These are phyloP conservation scores for Penicillium sp. DNA, from an alignment of 2,329 filamentous ascomycete species.

Conservation along the genomic window DNA sequence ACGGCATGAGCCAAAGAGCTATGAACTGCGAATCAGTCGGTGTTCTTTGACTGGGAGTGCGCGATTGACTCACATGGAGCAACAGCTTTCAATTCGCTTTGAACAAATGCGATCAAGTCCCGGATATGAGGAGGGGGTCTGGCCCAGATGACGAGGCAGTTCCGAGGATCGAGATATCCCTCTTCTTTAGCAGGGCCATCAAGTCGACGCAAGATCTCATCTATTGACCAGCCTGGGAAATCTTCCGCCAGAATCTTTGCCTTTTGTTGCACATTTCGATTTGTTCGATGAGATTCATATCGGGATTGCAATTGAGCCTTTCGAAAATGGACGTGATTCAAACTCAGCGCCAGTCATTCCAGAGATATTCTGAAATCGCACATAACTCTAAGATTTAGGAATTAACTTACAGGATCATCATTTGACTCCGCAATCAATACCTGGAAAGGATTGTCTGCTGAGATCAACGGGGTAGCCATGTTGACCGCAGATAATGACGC, in stretches of 20 bases:
- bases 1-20: slow-evolving; percentile 86
- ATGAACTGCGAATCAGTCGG: background rate
- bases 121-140: slow-evolving; percentile 72
- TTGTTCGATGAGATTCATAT: slow-evolving; percentile 72
- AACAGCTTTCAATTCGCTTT: slow-evolving; percentile 63
- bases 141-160: slow-evolving; percentile 87
- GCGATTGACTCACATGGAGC: slow-evolving; percentile 67
- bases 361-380: no score
- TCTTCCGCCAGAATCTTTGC: slow-evolving; percentile 66
- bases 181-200: slow-evolving; percentile 67
- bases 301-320: slow-evolving; percentile 63
- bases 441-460: slow-evolving; percentile 27
- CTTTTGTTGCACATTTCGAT: slow-evolving; percentile 75
- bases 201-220: slow-evolving; percentile 71
- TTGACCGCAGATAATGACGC: background rate
- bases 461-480: slow-evolving; percentile 12
- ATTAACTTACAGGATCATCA: slow-evolving; percentile 15
- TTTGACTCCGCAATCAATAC: slow-evolving; percentile 20
- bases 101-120: slow-evolving; percentile 67
- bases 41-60: no score
- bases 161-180: slow-evolving; percentile 71
- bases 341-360: background rate
- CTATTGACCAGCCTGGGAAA: slow-evolving; percentile 72
- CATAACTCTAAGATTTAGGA: background rate
- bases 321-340: background rate